Evolutionary conservation across 2,329 filamentous ascomycete species (phyloP), one percentile per base, ranked within the genome.

Genomic region (Ophiocordyceps camponoti-rufipedis): DNA sequence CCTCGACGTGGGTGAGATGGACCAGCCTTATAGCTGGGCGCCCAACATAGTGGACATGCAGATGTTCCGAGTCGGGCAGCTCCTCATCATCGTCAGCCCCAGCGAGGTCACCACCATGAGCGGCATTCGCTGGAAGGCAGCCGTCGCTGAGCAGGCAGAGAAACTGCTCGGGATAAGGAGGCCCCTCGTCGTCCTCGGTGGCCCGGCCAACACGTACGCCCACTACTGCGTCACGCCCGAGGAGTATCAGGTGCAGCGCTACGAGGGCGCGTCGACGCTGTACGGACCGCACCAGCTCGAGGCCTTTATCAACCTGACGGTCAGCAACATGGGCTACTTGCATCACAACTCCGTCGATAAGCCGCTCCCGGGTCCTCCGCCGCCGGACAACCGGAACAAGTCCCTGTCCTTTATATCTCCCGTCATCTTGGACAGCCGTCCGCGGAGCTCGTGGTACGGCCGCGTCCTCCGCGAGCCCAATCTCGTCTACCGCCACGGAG

Each of bases 41-140:
- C 85, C 89, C 1, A 94, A 95, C 53, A 78, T 95, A 42, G 87
- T 94, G 41, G 86, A 95, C 57, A 74, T 95, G 7, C 88, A 95
- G 57, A 70, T 82, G 31, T 69, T 95, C 14, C 82, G 89, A 12
- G 81, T 89, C 0, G 89, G 89, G 0, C 84, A 91, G 55, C 64
- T 95, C 6, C 68, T 93, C 47, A 81, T 95, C 49, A 78, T 95
- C 50, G 75, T 94, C 28, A 82, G 82, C 31, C 82, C 88, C 0
- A 86, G 86, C 28, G 89, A 95, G 62, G 86, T 84, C 1, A 91
- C 84, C 0, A 95, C 88, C 4, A 96, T 95, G 89, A 76, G 85
- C 1, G 88, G 88, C 1, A 74, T 88, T 18, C 76, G 88, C 19
- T 95, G 89, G 88, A 84, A 81, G 56, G 71, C 75, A 32, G 80